Evolutionary conservation across 257 asterid genomes (phyloP).

Genomic region (Marsdenia floribunda): DNA sequence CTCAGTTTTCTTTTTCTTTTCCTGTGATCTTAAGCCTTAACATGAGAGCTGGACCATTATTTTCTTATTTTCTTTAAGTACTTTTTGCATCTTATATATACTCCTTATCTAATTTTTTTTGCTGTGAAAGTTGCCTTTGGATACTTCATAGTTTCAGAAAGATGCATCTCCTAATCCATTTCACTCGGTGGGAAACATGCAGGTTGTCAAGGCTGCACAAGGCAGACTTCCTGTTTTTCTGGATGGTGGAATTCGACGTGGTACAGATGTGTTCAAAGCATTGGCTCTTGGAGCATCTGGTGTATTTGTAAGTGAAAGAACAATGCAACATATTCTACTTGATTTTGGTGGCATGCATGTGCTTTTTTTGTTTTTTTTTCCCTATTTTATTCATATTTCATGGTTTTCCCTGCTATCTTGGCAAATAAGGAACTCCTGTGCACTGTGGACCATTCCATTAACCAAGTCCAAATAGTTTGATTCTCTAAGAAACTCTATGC

Average conservation of each 20-base stretch:
- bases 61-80: neutral
- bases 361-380: neutral
- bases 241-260: conserved; percentile 81
- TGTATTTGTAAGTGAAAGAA: conserved; percentile 55
- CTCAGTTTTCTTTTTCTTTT: neutral
- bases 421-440: neutral
- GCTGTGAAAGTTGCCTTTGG: neutral
- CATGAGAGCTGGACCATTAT: neutral
- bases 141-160: neutral
- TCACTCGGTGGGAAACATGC: conserved; percentile 9
- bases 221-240: conserved; percentile 69
- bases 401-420: neutral
- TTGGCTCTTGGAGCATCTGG: conserved; percentile 83
- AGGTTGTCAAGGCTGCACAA: conserved; percentile 57
- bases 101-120: neutral
- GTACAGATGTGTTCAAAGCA: conserved; percentile 84
- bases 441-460: neutral
- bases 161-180: neutral
- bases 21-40: neutral
- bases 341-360: neutral
- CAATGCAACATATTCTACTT: neutral
- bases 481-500: neutral
- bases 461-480: neutral
- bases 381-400: neutral
- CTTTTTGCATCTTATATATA: neutral